Evolutionary conservation across 129 eudicot genomes (phyloP).

Genomic region (Kitagawia praeruptora): DNA sequence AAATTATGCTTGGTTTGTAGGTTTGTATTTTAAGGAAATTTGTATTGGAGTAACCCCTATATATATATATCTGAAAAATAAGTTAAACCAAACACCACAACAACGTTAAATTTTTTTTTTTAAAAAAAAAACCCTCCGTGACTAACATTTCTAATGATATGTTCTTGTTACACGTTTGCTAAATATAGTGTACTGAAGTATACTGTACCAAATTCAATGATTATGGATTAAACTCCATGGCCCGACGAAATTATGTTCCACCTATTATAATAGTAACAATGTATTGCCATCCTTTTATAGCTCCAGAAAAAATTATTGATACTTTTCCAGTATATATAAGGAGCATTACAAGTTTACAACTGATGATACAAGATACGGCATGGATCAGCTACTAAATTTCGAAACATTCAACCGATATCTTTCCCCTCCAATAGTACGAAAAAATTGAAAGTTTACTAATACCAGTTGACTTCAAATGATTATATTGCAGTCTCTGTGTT

Average conservation of each 20-base stretch:
- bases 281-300: not conserved
- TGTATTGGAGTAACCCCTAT: too few relatives aligned
- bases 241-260: too few relatives aligned
- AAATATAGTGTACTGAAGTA: not conserved
- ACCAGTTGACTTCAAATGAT: not conserved
- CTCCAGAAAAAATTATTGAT: not conserved
- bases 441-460: not conserved
- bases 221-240: too few relatives aligned
- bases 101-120: too few relatives aligned
- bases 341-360: not conserved
- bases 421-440: not conserved
- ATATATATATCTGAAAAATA: too few relatives aligned
- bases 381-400: not conserved
- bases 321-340: not conserved
- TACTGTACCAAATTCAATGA: too few relatives aligned
- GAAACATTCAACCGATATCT: not conserved
- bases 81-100: too few relatives aligned
- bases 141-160: too few relatives aligned
- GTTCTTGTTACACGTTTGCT: not conserved
- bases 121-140: too few relatives aligned
- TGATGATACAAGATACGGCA: not conserved
- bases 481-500: not conserved
- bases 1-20: too few relatives aligned
- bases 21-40: too few relatives aligned
- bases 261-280: not conserved